Evolutionary conservation across 73 alveolate genomes (phyloP).

Genomic region (Loxodes magnus): DNA sequence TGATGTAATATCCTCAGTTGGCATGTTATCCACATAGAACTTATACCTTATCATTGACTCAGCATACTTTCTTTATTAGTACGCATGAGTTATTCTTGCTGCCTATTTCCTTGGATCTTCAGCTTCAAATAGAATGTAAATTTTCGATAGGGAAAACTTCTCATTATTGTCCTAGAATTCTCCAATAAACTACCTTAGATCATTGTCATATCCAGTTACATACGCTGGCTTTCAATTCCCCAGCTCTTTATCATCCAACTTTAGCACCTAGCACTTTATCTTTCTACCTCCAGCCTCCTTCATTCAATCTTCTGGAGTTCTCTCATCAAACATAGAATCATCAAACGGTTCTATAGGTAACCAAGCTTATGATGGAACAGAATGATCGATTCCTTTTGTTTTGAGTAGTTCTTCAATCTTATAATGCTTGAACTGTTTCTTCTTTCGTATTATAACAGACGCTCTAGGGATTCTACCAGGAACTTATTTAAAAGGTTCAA

Average conservation of each 20-base stretch:
- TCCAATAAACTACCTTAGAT: not conserved
- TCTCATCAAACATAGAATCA: slow-evolving; percentile 94
- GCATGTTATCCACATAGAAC: slow-evolving; percentile 78
- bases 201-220: slow-evolving; percentile 9
- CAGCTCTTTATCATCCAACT: slow-evolving; percentile 37
- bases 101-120: slow-evolving; percentile 90
- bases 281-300: slow-evolving; percentile 69
- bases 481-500: slow-evolving; percentile 90
- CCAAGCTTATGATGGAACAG: slow-evolving; percentile 87
- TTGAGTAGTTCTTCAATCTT: slow-evolving; percentile 80
- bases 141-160: slow-evolving; percentile 42
- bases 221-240: slow-evolving; percentile 14
- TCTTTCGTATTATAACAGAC: slow-evolving; percentile 92
- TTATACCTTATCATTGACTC: slow-evolving; percentile 83
- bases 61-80: slow-evolving; percentile 76
- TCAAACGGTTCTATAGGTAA: slow-evolving; percentile 97
- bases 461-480: slow-evolving; percentile 95
- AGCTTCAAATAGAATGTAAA: slow-evolving; percentile 48
- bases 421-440: slow-evolving; percentile 85
- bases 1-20: slow-evolving; percentile 71
- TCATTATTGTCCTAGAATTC: slow-evolving; percentile 16
- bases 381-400: slow-evolving; percentile 55
- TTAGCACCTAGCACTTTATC: slow-evolving; percentile 70
- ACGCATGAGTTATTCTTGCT: slow-evolving; percentile 80
- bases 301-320: slow-evolving; percentile 96